A percentile compares a stretch with the other conserved stretches of the same genome.
Conservation (phyloP, 257 asterid genomes). For the Capsicum baccatum region DNA sequence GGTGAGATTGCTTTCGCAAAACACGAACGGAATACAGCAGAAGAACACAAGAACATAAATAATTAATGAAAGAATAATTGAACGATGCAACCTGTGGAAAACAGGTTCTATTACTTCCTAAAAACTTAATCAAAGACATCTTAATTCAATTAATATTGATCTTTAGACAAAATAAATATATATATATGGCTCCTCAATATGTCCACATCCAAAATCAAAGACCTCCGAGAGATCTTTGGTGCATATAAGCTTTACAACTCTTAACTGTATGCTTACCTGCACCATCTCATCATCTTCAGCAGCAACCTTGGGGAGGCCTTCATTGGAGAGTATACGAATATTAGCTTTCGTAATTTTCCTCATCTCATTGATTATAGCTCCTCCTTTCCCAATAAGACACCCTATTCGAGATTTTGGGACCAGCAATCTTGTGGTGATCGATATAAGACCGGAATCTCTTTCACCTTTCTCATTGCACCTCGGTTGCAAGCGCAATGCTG, state of each 20-base stretch:
- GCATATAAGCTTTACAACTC: constrained; percentile 29
- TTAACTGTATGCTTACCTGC: constrained; percentile 59
- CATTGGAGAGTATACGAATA: constrained; percentile 85
- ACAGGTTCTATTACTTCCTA: constrained; percentile 7
- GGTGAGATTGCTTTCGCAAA: not conserved
- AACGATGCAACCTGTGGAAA: not conserved
- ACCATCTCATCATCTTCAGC: constrained; percentile 95
- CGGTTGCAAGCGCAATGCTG: constrained; percentile 90
- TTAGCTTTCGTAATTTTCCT: constrained; percentile 88
- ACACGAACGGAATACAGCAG: not conserved
- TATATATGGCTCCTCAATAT: constrained; percentile 10
- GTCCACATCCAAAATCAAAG: constrained; percentile 14
- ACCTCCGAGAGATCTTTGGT: not conserved
- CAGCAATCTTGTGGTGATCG: constrained; percentile 77
- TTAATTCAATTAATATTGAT: not conserved
- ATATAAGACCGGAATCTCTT: constrained; percentile 88
- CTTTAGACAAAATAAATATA: no score
- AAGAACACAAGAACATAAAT: not conserved
- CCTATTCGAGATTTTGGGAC: constrained; percentile 90
- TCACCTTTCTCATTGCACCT: constrained; percentile 96
- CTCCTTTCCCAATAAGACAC: constrained; percentile 97
- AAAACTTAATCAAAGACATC: not conserved
- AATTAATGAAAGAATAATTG: not conserved
- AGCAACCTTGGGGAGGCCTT: constrained; percentile 93
- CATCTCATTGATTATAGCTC: constrained; percentile 90